Base-by-base conservation (phyloP, 2,329 filamentous ascomycete species). In the Podosphaera leucotricha region DNA sequence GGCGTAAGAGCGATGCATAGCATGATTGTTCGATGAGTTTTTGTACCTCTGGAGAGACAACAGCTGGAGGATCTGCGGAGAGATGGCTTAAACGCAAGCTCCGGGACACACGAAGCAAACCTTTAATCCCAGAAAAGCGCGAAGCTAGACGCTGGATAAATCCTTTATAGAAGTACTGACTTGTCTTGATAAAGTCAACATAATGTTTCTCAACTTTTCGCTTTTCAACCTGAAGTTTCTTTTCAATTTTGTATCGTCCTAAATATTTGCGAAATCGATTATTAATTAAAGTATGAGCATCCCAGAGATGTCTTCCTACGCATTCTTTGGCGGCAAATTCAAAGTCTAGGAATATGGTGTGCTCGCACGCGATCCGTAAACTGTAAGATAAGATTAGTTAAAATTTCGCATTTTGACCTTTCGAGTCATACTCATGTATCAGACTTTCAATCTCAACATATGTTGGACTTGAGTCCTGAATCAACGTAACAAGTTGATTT, bases 151-250 rank as follows among this genome's bases (percentile, higher is more conserved):
- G 74, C 59, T 87, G 76, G 44, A 94, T 79, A 55, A 83, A 90
- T 51, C 75, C 77, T 55, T 80, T 75, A 66, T 95, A 95, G 60
- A 92, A 94, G 54, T 75, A 75, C 60, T 90, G 82, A 51, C 84
- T 80, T 40, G 77, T 78, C 61, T 87, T 92, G 53, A 95, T 74
- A 59, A 92, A 95, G 52, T 75, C 72, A 46, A 78, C 66, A 60
- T 92, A 95, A 50, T 77, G 70, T 61, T 81, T 86, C 58, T 82
- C 78, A 43, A 87, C 66, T 60, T 85, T 90, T 49, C 86, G 75
- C 54, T 74, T 75, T 60, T 74, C 67, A 11, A 79, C 72, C 4
- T 66, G 65, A 47, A 71, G 65, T 44, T 66, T 66, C 47, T 52
- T 57, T 37, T 59, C 54, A 7, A 64, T 60, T 42, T 64, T 60